Evolutionary conservation across 768 basidiomycete genomes (phyloP), one percentile per base, ranked within the genome.

Genomic region (Suillus subaureus): DNA sequence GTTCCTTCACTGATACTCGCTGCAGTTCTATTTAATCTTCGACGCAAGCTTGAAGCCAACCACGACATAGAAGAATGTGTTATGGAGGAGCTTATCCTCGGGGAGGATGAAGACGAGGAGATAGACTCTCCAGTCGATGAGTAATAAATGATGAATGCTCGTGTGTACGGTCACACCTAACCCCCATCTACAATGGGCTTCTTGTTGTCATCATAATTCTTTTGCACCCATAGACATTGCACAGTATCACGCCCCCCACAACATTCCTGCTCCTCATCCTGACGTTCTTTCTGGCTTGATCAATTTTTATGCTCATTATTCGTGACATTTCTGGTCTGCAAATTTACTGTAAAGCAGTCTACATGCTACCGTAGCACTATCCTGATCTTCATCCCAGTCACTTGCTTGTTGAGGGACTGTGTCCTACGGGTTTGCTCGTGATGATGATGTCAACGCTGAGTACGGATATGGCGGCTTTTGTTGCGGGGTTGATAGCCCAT

Each of bases 331-430:
- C 71, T 69, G 69, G 43, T 61, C 23, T 47, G 42, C 42, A 66
- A 69, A 65, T 71, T 71, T 71, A 76, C 66, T 72, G 75, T 76
- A 77, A 47, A 67, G 67, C 69, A 64, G 58, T 67, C 64, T 70
- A 69, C 61, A 65, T 47, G 42, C 63, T 65, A 43, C 61, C 39
- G 42, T 56, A 57, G 64, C 56, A 67, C 35, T 49, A 31, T 64
- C 23, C 70, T 78, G 79, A 75, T 94, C 92, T 31, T 89, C 90
- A 69, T 94, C 93, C 93, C 93, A 94, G 75, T 93, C 92, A 7
- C 92, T 88, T 45, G 89, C 83, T 75, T 94, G 93, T 72, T 95
- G 92, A 63, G 93, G 93, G 60, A 94, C 81, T 18, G 33, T 55
- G 9, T 37, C 12, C 11, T 37, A 1, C 12, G 37, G 12, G 37